Percentiles rank a stretch among this genome's conserved stretches.
phyloP scores from a whole-genome alignment of 2,329 filamentous ascomycete genomes.

The Davidsoniella australis region DNA sequence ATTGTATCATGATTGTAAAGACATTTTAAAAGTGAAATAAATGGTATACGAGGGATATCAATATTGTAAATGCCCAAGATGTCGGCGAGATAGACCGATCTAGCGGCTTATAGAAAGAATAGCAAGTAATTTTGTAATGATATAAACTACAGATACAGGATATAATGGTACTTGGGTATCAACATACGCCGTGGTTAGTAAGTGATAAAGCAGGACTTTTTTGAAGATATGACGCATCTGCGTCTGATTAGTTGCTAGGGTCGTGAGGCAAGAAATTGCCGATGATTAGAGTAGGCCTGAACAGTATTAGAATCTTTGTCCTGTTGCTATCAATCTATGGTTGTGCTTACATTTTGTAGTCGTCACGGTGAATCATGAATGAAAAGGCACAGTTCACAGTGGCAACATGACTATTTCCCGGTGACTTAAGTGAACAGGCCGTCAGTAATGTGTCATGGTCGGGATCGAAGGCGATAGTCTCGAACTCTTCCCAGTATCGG shows the following conservation, averaged over 20 bases:
- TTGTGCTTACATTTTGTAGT: slow-evolving; percentile 74
- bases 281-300: slow-evolving; percentile 79
- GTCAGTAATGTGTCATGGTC: slow-evolving; percentile 90
- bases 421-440: slow-evolving; percentile 78
- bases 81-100: background rate
- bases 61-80: background rate
- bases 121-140: background rate
- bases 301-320: background rate
- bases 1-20: no score
- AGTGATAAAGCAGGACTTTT: no score
- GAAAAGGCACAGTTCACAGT: slow-evolving; percentile 92
- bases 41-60: no score
- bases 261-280: slow-evolving; percentile 92
- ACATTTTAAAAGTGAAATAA: no score
- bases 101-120: background rate
- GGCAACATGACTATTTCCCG: slow-evolving; percentile 49
- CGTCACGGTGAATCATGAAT: slow-evolving; percentile 87
- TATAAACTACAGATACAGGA: background rate
- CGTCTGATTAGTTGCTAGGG: slow-evolving; percentile 21
- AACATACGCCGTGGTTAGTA: no score
- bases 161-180: background rate
- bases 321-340: slow-evolving; percentile 2
- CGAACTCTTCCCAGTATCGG: slow-evolving; percentile 98
- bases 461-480: slow-evolving; percentile 88
- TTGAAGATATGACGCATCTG: background rate